These are phyloP conservation scores for Diaporthe eres DNA, from an alignment of 2,329 filamentous ascomycete genomes.

Conservation along the genomic window DNA sequence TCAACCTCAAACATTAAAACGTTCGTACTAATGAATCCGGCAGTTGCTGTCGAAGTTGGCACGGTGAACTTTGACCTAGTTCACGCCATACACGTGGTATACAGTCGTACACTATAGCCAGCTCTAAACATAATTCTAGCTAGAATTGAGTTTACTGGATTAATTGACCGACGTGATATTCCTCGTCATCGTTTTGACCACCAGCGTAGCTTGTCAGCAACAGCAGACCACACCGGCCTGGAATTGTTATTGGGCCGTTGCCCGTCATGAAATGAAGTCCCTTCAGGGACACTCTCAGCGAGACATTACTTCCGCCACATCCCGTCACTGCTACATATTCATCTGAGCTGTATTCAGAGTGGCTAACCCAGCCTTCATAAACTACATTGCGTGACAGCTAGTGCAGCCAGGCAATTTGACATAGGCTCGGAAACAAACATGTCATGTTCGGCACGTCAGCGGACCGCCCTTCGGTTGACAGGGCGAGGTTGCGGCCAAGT, in stretches of 20 bases:
- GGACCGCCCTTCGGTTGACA: slow-evolving; percentile 4
- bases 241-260: background rate
- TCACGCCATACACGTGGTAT: background rate
- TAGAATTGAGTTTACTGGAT: background rate
- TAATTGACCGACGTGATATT: background rate
- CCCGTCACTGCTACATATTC: background rate
- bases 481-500: background rate
- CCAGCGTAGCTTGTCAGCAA: background rate
- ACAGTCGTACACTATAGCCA: background rate
- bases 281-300: no score
- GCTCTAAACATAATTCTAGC: background rate
- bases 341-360: background rate
- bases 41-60: background rate
- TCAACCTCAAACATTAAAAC: slow-evolving; percentile 18
- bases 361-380: background rate
- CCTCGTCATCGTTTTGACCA: background rate
- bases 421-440: background rate
- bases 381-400: background rate
- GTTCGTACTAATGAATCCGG: background rate
- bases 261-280: background rate
- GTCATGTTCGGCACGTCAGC: background rate
- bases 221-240: background rate
- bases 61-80: background rate
- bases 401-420: background rate
- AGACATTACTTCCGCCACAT: background rate